phyloP scores from a whole-genome alignment of 1,139 yeast species.

The Geotrichum phurueaensis region DNA sequence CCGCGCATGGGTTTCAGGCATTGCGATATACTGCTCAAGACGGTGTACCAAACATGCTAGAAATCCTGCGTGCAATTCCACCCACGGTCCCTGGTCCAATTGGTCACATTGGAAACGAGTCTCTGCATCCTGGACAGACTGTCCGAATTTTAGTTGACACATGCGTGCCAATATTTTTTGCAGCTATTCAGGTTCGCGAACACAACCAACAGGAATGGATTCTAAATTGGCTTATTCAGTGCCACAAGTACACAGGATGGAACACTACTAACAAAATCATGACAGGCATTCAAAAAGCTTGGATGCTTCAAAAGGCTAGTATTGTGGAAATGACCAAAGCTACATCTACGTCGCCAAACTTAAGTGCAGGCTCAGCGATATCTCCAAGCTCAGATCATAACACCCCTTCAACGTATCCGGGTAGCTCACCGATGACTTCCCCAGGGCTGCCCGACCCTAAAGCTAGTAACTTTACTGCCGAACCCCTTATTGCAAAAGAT shows the following conservation, averaged over 20 bases:
- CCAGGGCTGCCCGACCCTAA: background rate
- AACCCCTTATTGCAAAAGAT: background rate
- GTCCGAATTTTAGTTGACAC: slow-evolving; percentile 9
- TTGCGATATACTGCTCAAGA: slow-evolving; percentile 7
- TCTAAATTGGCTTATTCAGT: slow-evolving; percentile 4
- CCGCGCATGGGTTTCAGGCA: slow-evolving; percentile 3
- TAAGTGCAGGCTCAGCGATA: background rate
- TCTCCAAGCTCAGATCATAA: background rate
- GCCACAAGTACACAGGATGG: slow-evolving; percentile 13
- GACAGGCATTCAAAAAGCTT: slow-evolving; percentile 3
- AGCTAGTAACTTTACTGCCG: background rate
- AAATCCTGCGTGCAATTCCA: slow-evolving; percentile 1
- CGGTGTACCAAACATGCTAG: slow-evolving; percentile 1
- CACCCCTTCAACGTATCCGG: background rate
- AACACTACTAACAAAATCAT: slow-evolving; percentile 1
- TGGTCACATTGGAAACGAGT: slow-evolving; percentile 7
- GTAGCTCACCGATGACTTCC: background rate
- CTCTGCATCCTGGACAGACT: slow-evolving; percentile 5
- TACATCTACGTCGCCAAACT: background rate
- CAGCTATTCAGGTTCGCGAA: slow-evolving; percentile 9
- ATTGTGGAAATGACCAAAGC: background rate
- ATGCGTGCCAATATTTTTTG: slow-evolving; percentile 13
- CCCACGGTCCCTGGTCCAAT: slow-evolving; percentile 1
- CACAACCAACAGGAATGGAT: slow-evolving; percentile 9
- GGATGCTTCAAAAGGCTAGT: slow-evolving; percentile 5